phyloP scores from a whole-genome alignment of 345 rosid species.

The Citrus australasica region DNA sequence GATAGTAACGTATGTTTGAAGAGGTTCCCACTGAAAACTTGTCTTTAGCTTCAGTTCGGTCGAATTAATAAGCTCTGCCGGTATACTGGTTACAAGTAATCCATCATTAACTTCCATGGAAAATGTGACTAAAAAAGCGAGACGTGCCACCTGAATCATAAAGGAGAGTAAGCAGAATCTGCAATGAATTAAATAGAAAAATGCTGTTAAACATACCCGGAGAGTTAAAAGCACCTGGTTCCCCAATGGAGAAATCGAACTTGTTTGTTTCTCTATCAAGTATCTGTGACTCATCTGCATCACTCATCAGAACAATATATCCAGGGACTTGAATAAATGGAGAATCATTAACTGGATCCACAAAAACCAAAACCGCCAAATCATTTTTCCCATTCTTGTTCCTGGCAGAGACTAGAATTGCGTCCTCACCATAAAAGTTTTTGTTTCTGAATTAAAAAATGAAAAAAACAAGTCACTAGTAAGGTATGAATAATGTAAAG shows the following conservation, averaged over 20 bases:
- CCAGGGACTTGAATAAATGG: conserved; percentile 67
- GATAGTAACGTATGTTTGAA: conserved; percentile 79
- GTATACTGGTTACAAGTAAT: conserved; percentile 51
- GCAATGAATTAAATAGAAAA: neutral
- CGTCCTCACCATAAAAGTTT: conserved; percentile 76
- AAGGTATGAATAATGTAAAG: neutral
- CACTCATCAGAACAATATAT: conserved; percentile 41
- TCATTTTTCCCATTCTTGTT: conserved; percentile 70
- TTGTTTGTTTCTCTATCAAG: conserved; percentile 46
- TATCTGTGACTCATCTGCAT: conserved; percentile 43
- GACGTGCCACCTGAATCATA: conserved; percentile 52
- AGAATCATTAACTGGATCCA: conserved; percentile 77
- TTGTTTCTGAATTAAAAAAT: conserved; percentile 42
- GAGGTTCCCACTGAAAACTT: conserved; percentile 72
- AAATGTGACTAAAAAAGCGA: conserved; percentile 47
- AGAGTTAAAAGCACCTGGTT: conserved; percentile 64
- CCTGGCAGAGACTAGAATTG: conserved; percentile 54
- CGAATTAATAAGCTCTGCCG: conserved; percentile 61
- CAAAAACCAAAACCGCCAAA: conserved; percentile 50
- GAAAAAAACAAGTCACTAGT: neutral
- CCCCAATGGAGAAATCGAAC: conserved; percentile 73
- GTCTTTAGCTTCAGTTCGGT: conserved; percentile 72
- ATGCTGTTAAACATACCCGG: conserved; percentile 45
- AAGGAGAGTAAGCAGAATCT: neutral
- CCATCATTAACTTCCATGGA: conserved; percentile 82